Evolutionary conservation across 352 stramenopile genomes (phyloP), one percentile per base, ranked within the genome.

Genomic region (Halophytophthora polymorphica): DNA sequence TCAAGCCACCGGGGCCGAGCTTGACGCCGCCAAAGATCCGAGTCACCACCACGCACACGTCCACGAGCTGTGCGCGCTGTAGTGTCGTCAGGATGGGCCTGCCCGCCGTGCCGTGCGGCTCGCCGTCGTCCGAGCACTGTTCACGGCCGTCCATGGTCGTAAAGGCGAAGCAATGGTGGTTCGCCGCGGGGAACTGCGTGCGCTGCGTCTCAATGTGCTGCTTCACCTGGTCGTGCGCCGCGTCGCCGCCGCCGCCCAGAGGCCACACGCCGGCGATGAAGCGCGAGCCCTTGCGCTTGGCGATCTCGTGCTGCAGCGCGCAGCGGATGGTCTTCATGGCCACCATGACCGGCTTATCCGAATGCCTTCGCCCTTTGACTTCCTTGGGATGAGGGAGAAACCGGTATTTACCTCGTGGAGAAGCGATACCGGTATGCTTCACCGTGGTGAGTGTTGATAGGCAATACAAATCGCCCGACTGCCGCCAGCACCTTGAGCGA

Each of bases 221-320:
- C 49, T 74, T 73, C 2, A 86, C 73, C 22, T 77, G 54, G 17
- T 59, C 35, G 1, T 75, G 70, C 22, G 62, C 69, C 40, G 29
- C 41, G 25, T 72, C 48, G n/a, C 39, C 57, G 18, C 38, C 38
- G 23, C 29, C 60, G 15, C 38, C 34, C 0, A 90, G 53, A 21
- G 82, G 82, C 68, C 69, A 86, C 25, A 66, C 75, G 4, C 74
- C 77, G 6, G 76, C 67, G 56, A 90, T 89, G 66, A 92, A 92
- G 51, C 82, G 79, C 35, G 82, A 92, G 50, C 77, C 76, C 61
- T 90, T 93, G 60, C 77, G 79, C 72, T 93, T 93, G 19, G 66
- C 73, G 53, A 83, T 83, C 65, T 93, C 79, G 45, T 87, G 61
- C 66, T 90, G 73, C 45, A 90, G 58, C 14, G 68, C 65, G 35